Base-by-base conservation (phyloP, 2,329 filamentous ascomycete genomes). In the Pezicula carpinea region DNA sequence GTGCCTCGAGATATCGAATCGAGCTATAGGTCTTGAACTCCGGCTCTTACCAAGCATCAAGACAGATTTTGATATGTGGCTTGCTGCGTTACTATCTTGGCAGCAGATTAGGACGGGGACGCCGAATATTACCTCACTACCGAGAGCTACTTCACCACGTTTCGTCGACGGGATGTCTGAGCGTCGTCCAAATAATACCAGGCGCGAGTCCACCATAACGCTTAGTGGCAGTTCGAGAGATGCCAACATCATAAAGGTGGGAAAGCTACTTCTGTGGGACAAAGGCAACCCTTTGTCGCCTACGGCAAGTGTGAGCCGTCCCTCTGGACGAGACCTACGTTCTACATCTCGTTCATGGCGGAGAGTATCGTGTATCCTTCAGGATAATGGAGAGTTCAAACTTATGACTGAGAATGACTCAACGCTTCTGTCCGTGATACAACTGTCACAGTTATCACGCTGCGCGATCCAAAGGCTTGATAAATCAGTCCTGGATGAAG, bases 321-420 rank as follows among this genome's bases (percentile, higher is more conserved):
- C 79, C 2, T 82, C 80, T 2, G 79, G 78, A 1, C 70, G 76
- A 49, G 78, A 83, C 59, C 59, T 77, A 19, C 70, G 73, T 22
- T 74, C 76, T 11, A 66, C 73, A 1, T 69, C 68, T n/a, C 75
- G 74, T 3, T 78, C 85, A 10, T 97, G 93, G 93, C 82, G 87
- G 58, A 81, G 81, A 53, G 89, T 97, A 4, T 96, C 90, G 23
- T 96, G 91, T 66, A 95, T 93, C 15, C 73, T 99, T 19, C 88
- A 95, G 56, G 93, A 97, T 62, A 96, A 96, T 58, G 93, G 93
- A 48, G 89, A 95, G 62, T 85, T 99, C 63, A 95, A 92, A 61
- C 77, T 99, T 10, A 85, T 93, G 65, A 87, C 87, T 1, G 92
- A 96, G 59, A 84, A 87, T 46, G 91, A 96, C 56, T 83, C 87